A percentile compares a stretch with the other conserved stretches of the same genome.
phyloP scores from a whole-genome alignment of 1,284 basidiomycete genomes.

The Sporisorium iseilematis-ciliati region DNA sequence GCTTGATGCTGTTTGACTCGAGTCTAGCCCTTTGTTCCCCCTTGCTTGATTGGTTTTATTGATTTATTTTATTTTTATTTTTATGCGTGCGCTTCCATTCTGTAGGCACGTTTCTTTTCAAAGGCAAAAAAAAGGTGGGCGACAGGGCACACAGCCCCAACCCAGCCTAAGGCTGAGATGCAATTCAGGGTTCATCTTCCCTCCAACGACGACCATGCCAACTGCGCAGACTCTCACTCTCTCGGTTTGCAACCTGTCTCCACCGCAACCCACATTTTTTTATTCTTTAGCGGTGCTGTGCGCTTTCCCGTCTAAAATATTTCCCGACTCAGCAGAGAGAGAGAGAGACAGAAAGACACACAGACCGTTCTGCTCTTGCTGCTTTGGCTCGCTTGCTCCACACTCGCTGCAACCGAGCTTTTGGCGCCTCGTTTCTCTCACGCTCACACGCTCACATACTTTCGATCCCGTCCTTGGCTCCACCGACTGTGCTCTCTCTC shows the following conservation, averaged over 20 bases:
- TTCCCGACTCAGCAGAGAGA: slow-evolving; percentile 1
- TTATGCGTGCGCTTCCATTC: neutral
- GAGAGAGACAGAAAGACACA: neutral
- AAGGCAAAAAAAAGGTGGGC: neutral
- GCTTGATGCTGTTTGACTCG: neutral
- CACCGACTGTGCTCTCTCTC: neutral
- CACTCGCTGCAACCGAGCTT: slow-evolving; percentile 4
- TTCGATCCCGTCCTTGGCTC: neutral
- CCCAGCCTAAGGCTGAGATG: neutral
- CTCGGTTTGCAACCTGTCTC: neutral
- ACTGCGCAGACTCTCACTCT: neutral
- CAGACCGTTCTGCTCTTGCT: neutral
- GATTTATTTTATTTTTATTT: neutral
- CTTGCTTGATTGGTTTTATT: neutral
- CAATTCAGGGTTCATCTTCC: slow-evolving; percentile 1
- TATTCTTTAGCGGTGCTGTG: neutral
- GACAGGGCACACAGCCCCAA: neutral
- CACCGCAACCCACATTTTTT: slow-evolving; percentile 1
- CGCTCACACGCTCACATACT: slow-evolving; percentile 1
- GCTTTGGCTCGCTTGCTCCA: slow-evolving; percentile 3
- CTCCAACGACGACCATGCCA: neutral
- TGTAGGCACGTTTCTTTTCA: slow-evolving; percentile 1
- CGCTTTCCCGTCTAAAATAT: neutral
- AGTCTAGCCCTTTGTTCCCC: slow-evolving; percentile 5
- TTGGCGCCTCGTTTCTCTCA: neutral